Evolutionary conservation across 208 protist genomes (phyloP).

Genomic region (Trypanosoma boissoni): DNA sequence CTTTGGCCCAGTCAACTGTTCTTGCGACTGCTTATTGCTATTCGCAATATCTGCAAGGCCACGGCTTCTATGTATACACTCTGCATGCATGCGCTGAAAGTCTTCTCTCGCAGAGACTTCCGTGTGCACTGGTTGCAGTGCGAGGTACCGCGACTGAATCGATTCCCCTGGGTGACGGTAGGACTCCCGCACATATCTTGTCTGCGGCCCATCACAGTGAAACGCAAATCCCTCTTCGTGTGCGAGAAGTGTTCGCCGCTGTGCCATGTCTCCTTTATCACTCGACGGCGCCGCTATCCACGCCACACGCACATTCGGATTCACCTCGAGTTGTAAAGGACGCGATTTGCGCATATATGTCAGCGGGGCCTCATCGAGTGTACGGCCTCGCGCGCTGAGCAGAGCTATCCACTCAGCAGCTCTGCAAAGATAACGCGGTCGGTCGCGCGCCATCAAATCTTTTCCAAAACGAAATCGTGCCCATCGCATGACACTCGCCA

Average conservation of each 20-base stretch:
- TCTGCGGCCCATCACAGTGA: constrained; percentile 35
- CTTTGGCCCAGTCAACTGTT: constrained; percentile 2
- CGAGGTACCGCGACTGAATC: constrained; percentile 63
- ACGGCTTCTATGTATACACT: constrained; percentile 3
- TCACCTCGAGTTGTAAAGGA: constrained; percentile 47
- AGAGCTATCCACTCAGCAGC: constrained; percentile 71
- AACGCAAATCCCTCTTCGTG: constrained; percentile 75
- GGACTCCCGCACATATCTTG: constrained; percentile 75
- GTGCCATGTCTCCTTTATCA: neutral
- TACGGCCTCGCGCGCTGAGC: constrained; percentile 48
- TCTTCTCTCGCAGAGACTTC: constrained; percentile 51
- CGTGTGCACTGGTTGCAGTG: constrained; percentile 63
- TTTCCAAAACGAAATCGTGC: constrained; percentile 57
- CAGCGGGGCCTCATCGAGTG: constrained; percentile 66
- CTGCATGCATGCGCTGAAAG: constrained; percentile 17
- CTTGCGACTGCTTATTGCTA: constrained; percentile 10
- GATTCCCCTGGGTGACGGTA: constrained; percentile 71
- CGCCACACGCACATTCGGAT: constrained; percentile 76
- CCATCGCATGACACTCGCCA: constrained; percentile 60
- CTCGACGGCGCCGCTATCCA: constrained; percentile 54
- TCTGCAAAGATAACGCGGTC: constrained; percentile 58
- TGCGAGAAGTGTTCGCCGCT: constrained; percentile 49
- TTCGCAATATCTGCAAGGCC: too few relatives aligned
- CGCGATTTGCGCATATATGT: constrained; percentile 83
- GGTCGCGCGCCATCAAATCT: constrained; percentile 78